These are phyloP conservation scores for Holtermannia corniformis DNA, from an alignment of 768 basidiomycete genomes.

Conservation along the genomic window DNA sequence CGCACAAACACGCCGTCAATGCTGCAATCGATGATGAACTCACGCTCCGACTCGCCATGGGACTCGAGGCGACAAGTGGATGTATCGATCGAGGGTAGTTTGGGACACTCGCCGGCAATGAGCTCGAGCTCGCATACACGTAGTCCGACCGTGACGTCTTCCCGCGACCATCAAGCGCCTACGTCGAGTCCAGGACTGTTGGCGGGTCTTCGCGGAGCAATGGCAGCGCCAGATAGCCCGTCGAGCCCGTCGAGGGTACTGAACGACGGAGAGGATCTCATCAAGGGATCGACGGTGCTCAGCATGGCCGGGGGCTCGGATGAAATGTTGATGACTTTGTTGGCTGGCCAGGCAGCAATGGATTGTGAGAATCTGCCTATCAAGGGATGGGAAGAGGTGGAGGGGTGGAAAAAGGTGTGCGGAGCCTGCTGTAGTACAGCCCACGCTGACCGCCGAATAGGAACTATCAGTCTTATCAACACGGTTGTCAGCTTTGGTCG, in stretches of 20 bases:
- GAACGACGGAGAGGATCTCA: background rate
- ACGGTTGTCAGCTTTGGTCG: slow-evolving; percentile 29
- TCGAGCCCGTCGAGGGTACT: background rate
- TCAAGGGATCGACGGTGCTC: slow-evolving; percentile 8
- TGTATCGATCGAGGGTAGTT: background rate
- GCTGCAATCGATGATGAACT: background rate
- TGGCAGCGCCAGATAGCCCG: background rate
- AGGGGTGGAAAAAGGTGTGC: slow-evolving; percentile 59
- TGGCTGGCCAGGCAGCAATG: slow-evolving; percentile 90
- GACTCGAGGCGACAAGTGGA: background rate
- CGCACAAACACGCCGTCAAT: background rate
- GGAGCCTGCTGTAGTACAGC: background rate
- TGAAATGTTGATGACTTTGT: slow-evolving; percentile 74
- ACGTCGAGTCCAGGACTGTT: slow-evolving; percentile 1
- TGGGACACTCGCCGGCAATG: background rate
- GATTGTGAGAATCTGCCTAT: slow-evolving; percentile 76
- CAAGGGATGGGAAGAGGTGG: slow-evolving; percentile 61
- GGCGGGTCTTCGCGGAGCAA: slow-evolving; percentile 6
- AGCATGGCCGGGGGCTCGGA: slow-evolving; percentile 44
- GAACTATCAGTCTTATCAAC: slow-evolving; percentile 36
- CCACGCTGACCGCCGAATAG: slow-evolving; percentile 6
- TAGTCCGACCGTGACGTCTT: slow-evolving; percentile 1
- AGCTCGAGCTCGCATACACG: background rate
- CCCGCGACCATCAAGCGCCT: background rate
- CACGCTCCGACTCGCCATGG: background rate